Conservation (phyloP, 225 moss, liverwort and hornwort species). For the Asterella californica region DNA sequence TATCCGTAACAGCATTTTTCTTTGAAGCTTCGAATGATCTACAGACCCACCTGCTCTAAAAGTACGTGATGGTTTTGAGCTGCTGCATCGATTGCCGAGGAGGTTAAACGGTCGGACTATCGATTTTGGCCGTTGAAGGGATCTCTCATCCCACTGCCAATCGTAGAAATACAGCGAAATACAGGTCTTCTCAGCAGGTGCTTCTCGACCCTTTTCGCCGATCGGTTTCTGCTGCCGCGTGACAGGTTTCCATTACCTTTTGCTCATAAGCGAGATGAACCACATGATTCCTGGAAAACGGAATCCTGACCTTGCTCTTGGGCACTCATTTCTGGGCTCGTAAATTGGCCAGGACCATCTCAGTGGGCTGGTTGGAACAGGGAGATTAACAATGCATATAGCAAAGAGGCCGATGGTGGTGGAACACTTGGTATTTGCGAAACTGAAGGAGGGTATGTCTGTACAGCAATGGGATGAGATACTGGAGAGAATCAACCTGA, state of each 20-base stretch:
- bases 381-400: slow-evolving; percentile 4
- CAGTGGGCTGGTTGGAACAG: background rate
- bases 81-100: too few species aligned
- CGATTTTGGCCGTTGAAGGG: too few species aligned
- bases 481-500: background rate
- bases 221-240: background rate
- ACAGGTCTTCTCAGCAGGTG: too few species aligned
- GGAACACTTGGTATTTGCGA: slow-evolving; percentile 10
- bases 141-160: background rate
- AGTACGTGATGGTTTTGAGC: too few species aligned
- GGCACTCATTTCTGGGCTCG: background rate
- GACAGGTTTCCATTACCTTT: background rate
- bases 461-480: background rate
- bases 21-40: too few species aligned
- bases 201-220: too few species aligned
- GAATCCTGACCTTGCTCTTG: background rate
- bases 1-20: too few species aligned
- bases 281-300: background rate
- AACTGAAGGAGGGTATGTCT: background rate
- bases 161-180: background rate
- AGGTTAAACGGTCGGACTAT: too few species aligned
- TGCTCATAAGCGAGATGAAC: background rate
- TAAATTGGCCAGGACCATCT: background rate
- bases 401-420: background rate
- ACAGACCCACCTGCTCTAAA: too few species aligned